These are phyloP conservation scores for Umbelopsis ramanniana DNA, from an alignment of 192 early-diverging fungal species.

Conservation along the genomic window DNA sequence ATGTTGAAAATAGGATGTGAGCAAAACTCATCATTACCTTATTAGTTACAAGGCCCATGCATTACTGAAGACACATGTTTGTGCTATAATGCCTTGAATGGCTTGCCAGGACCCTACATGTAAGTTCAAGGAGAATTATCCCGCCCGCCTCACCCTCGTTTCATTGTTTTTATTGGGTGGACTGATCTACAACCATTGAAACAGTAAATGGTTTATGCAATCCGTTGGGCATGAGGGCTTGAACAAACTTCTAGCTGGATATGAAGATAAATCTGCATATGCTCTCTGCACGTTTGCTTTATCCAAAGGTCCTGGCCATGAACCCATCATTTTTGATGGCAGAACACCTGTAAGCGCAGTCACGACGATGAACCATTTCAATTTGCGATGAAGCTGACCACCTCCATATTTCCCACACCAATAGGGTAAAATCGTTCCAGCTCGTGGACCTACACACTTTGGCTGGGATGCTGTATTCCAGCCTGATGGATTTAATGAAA, in stretches of 20 bases:
- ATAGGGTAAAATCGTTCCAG: slow-evolving; percentile 83
- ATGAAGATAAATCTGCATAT: slow-evolving; percentile 86
- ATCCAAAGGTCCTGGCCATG: slow-evolving; percentile 77
- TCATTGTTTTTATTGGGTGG: background rate
- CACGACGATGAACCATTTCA: background rate
- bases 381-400: background rate
- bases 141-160: background rate
- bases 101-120: slow-evolving; percentile 92
- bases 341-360: slow-evolving; percentile 54
- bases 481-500: slow-evolving; percentile 74
- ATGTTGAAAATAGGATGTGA: no score
- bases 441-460: slow-evolving; percentile 83
- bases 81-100: slow-evolving; percentile 93
- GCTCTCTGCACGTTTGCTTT: slow-evolving; percentile 94
- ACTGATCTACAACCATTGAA: background rate
- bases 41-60: slow-evolving; percentile 70
- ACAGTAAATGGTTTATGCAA: slow-evolving; percentile 94
- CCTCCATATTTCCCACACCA: background rate
- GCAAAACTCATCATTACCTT: background rate
- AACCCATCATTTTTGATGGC: slow-evolving; percentile 90
- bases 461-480: slow-evolving; percentile 98
- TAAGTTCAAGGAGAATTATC: slow-evolving; percentile 25
- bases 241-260: slow-evolving; percentile 83
- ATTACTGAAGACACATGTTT: slow-evolving; percentile 95
- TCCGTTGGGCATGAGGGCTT: slow-evolving; percentile 80